These are phyloP conservation scores for Arthrobotrys iridis DNA, from an alignment of 2,329 filamentous ascomycete genomes.

Conservation along the genomic window DNA sequence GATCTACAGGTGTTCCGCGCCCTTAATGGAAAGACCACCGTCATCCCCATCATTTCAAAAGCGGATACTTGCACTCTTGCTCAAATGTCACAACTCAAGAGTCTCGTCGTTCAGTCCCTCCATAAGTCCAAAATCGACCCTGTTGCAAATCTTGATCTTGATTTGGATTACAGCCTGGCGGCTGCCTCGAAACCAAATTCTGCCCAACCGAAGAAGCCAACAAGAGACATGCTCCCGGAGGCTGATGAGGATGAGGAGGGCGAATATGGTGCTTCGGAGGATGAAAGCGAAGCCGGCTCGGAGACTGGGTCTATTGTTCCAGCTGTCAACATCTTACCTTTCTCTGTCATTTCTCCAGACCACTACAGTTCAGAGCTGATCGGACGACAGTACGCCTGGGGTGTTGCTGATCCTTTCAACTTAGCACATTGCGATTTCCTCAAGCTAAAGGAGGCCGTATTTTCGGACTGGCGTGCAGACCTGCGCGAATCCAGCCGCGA, in stretches of 20 bases:
- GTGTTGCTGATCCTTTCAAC: constrained; percentile 93
- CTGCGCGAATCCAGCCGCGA: constrained; percentile 89
- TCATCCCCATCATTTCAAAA: constrained; percentile 95
- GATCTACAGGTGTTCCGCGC: constrained; percentile 89
- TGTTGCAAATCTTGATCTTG: constrained; percentile 83
- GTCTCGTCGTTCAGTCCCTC: constrained; percentile 86
- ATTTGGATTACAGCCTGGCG: constrained; percentile 70
- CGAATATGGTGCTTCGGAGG: constrained; percentile 39
- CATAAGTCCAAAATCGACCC: constrained; percentile 88
- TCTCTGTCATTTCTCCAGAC: constrained; percentile 94
- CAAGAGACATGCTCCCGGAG: constrained; percentile 57
- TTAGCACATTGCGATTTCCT: constrained; percentile 92
- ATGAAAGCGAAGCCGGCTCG: constrained; percentile 57
- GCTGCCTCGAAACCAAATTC: constrained; percentile 66
- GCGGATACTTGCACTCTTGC: constrained; percentile 95
- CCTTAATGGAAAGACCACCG: constrained; percentile 90
- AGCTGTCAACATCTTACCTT: constrained; percentile 75
- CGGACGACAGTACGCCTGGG: constrained; percentile 94
- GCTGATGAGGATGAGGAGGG: constrained; percentile 61
- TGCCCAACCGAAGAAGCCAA: constrained; percentile 56
- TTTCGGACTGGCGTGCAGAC: constrained; percentile 91
- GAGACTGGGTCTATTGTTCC: constrained; percentile 58
- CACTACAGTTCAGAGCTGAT: constrained; percentile 78
- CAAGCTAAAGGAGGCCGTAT: constrained; percentile 88
- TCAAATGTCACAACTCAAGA: constrained; percentile 93